Evolutionary conservation across 2,329 filamentous ascomycete species (phyloP).

Genomic region (Exophiala lecanii-corni): DNA sequence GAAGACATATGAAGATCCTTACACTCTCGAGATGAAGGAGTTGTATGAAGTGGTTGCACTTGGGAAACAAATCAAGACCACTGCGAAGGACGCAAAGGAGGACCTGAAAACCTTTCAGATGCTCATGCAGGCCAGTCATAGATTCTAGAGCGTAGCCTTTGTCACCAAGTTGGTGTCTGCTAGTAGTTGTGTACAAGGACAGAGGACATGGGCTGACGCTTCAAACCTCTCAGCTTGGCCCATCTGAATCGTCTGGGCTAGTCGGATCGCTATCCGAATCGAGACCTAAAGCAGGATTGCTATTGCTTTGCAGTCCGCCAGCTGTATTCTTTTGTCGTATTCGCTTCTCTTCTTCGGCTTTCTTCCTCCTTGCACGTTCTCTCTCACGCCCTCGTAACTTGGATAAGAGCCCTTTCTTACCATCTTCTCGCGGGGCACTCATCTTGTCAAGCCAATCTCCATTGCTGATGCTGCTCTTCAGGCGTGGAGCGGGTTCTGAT

Average conservation of each 20-base stretch:
- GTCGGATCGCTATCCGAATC: conserved; percentile 23
- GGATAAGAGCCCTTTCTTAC: conserved; percentile 24
- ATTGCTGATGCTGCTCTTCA: conserved; percentile 53
- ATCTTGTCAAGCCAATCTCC: conserved; percentile 60
- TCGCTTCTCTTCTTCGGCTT: conserved; percentile 24
- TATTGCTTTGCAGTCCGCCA: neutral
- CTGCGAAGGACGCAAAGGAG: conserved; percentile 37
- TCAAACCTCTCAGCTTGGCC: neutral
- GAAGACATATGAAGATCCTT: conserved; percentile 47
- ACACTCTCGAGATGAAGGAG: conserved; percentile 41
- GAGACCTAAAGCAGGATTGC: conserved; percentile 12
- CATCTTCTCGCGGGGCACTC: conserved; percentile 48
- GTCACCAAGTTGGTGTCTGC: too few species aligned
- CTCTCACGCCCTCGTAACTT: conserved; percentile 26
- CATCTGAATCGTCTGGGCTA: conserved; percentile 19
- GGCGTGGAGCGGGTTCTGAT: conserved; percentile 40
- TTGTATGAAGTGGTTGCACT: conserved; percentile 36
- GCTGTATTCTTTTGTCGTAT: conserved; percentile 15
- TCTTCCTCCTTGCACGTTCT: conserved; percentile 26
- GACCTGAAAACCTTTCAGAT: conserved; percentile 39
- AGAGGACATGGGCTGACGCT: too few species aligned
- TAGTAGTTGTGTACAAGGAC: too few species aligned
- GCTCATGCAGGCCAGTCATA: conserved; percentile 31
- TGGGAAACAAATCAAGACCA: conserved; percentile 39
- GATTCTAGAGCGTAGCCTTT: too few species aligned